Percentiles rank a stretch among this genome's conserved stretches.
Conservation (phyloP, 2,329 filamentous ascomycete species). For the Botrytis elliptica region DNA sequence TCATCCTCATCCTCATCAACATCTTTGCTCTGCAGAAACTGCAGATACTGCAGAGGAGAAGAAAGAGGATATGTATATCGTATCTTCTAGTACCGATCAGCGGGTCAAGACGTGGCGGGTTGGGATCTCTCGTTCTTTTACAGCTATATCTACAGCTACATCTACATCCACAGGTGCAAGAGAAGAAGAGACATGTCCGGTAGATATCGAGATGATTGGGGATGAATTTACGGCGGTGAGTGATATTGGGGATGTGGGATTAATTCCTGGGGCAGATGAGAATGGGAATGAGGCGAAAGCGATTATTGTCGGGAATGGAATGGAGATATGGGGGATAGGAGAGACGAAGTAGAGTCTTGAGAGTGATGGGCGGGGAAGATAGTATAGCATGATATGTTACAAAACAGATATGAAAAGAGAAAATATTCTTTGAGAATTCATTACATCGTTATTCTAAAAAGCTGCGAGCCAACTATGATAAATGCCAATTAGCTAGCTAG, state of each 20-base stretch:
- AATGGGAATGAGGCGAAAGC: slow-evolving; percentile 25
- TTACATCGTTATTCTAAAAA: slow-evolving; percentile 19
- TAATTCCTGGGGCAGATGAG: slow-evolving; percentile 11
- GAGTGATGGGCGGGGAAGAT: background rate
- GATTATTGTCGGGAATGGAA: slow-evolving; percentile 39
- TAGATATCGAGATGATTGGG: slow-evolving; percentile 45
- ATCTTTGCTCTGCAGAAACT: background rate
- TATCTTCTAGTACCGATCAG: slow-evolving; percentile 61
- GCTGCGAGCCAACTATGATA: too few species aligned
- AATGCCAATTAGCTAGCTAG: background rate
- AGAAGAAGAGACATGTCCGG: slow-evolving; percentile 20
- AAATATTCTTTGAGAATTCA: background rate
- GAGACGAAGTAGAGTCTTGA: background rate
- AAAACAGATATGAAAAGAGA: background rate
- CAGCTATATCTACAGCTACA: background rate
- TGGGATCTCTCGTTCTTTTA: background rate
- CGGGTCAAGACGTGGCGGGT: slow-evolving; percentile 53
- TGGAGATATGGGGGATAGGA: slow-evolving; percentile 36
- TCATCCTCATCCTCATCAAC: slow-evolving; percentile 9
- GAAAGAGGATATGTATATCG: slow-evolving; percentile 34
- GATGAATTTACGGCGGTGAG: slow-evolving; percentile 59
- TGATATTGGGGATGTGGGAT: slow-evolving; percentile 53
- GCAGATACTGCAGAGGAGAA: background rate
- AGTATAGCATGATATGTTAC: background rate
- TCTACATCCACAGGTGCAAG: slow-evolving; percentile 1